Evolutionary conservation across 495 filamentous ascomycete genomes (phyloP).

Genomic region (Daldinia grandis): DNA sequence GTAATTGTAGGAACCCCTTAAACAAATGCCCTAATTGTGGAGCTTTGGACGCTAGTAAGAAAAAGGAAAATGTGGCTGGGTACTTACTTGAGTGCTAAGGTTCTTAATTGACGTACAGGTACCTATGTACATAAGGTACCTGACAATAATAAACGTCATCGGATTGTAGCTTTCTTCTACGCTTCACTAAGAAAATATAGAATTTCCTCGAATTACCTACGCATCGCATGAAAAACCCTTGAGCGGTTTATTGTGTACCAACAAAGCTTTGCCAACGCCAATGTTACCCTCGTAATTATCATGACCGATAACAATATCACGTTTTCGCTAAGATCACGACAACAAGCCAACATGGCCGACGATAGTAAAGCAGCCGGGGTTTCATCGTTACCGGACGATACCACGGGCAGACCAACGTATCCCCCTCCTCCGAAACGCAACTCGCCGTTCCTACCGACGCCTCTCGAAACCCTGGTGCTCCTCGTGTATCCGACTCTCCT

Average conservation of each 20-base stretch:
- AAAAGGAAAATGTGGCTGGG: background rate
- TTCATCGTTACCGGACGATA: background rate
- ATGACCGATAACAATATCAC: slow-evolving; percentile 24
- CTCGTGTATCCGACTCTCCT: slow-evolving; percentile 79
- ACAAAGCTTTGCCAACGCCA: background rate
- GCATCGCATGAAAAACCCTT: background rate
- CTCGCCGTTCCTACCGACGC: slow-evolving; percentile 66
- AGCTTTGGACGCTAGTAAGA: slow-evolving; percentile 12
- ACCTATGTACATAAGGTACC: slow-evolving; percentile 8
- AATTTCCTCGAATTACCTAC: slow-evolving; percentile 17
- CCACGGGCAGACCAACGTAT: background rate
- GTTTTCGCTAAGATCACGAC: slow-evolving; percentile 26
- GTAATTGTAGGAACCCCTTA: background rate
- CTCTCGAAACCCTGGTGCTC: slow-evolving; percentile 68
- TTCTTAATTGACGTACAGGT: background rate
- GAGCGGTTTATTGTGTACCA: background rate
- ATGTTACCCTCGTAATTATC: slow-evolving; percentile 10
- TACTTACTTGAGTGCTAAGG: slow-evolving; percentile 4
- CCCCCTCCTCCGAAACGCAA: slow-evolving; percentile 42
- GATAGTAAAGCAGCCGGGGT: slow-evolving; percentile 1
- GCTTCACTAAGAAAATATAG: slow-evolving; percentile 15
- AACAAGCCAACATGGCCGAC: slow-evolving; percentile 20
- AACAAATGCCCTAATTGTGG: background rate
- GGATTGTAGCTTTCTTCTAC: background rate
- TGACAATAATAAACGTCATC: slow-evolving; percentile 36